Base-by-base conservation (phyloP, 2,329 filamentous ascomycete species). In the Colletotrichum australisinense region DNA sequence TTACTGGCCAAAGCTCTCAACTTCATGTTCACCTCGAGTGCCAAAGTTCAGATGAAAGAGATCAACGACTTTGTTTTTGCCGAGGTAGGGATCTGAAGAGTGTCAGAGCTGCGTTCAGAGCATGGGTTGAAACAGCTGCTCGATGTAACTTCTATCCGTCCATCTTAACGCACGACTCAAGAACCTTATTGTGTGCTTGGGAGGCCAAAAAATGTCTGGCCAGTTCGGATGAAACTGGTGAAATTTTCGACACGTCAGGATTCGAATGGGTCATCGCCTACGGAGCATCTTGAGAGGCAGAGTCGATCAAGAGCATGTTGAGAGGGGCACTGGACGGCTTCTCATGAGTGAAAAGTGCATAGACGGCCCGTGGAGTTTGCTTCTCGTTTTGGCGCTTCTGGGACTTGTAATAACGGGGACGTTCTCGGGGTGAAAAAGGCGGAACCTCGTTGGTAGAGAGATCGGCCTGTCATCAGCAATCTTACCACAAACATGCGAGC, bases 161-260 rank as follows among this genome's bases (percentile, higher is more conserved):
- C 56, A 58, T 28, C 19, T 38, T 14, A 58, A 28, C 59, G n/a
- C 24, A 24, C 59, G 66, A 69, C 58, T 64, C 55, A 56, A n/a
- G 42, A 64, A 72, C 59, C 66, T 63, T 60, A 55, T 59, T 42
- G 55, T 26, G 28, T 49, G 58, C 11, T 16, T 35, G 55, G 66
- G 59, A 53, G 66, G 59, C 46, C 59, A 26, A 53, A 28, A 28
- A 46, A n/a, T 46, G 53, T 30, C 60, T 67, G 63, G 63, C 46
- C 56, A 62, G 56, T 67, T 71, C 68, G 63, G 63, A 71, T 52
- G 68, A 71, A 49, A 65, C 32, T 65, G 32, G 12, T 24, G 12
- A 32, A 46, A 46, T 60, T 22, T 69, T 12, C 32, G n/a, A 12
- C 22, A 70, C 35, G 42, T 30, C 60, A 32, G 35, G 55, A 30